Conservation (phyloP, 2,329 filamentous ascomycete species). For the Penicillium olsonii region DNA sequence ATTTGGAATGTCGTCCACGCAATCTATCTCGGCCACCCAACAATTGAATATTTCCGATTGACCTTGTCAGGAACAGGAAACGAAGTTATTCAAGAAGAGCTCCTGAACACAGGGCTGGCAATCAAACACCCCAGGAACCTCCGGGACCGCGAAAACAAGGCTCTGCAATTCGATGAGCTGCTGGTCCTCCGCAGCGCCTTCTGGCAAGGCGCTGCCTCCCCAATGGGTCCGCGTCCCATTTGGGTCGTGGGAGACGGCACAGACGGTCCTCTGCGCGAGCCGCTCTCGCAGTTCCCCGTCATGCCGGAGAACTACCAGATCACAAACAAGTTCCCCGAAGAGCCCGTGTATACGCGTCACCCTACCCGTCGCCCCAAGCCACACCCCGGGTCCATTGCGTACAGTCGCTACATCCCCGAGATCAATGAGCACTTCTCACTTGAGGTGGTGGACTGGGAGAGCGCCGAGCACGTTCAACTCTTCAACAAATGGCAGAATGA, state of each 20-base stretch:
- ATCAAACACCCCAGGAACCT: constrained; percentile 25
- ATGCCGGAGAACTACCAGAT: constrained; percentile 42
- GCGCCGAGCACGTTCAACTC: constrained; percentile 65
- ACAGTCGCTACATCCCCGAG: constrained; percentile 77
- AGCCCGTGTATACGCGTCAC: constrained; percentile 64
- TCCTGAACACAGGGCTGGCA: constrained; percentile 37
- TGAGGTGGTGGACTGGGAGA: constrained; percentile 68
- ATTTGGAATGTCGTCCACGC: constrained; percentile 52
- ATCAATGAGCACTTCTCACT: constrained; percentile 76
- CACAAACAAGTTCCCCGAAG: constrained; percentile 50
- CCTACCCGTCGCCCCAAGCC: constrained; percentile 73
- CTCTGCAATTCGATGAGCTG: constrained; percentile 34
- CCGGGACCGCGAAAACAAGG: constrained; percentile 21
- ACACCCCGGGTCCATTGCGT: constrained; percentile 67
- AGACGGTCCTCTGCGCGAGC: constrained; percentile 27
- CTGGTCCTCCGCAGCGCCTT: constrained; percentile 59
- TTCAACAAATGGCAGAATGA: constrained; percentile 86
- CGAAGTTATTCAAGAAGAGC: constrained; percentile 41
- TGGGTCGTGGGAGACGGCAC: constrained; percentile 57
- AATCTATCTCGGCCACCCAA: constrained; percentile 46
- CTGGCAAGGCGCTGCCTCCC: constrained; percentile 71
- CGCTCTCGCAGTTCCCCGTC: constrained; percentile 30
- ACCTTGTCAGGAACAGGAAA: constrained; percentile 38
- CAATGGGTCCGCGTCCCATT: constrained; percentile 63
- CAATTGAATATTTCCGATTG: constrained; percentile 49